Percentiles rank a stretch among this genome's conserved stretches.
Evolutionary conservation across 2,329 filamentous ascomycete species (phyloP).

Genomic region (Raffaelea ambrosiae): DNA sequence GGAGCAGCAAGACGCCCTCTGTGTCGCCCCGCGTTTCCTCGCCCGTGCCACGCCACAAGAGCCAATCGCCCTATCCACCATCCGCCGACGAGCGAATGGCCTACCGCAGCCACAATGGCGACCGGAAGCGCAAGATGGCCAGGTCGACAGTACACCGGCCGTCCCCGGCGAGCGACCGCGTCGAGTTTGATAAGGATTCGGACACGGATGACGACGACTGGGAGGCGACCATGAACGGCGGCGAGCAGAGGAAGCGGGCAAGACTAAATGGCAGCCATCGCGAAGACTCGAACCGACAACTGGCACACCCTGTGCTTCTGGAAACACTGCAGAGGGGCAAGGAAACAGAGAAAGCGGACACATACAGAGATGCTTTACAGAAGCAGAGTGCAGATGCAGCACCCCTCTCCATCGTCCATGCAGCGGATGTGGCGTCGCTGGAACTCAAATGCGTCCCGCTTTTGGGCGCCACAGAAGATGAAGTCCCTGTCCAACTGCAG

Average conservation of each 20-base stretch:
- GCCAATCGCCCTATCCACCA: conserved; percentile 25
- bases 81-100: conserved; percentile 20
- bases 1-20: conserved; percentile 21
- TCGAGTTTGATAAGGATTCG: conserved; percentile 40
- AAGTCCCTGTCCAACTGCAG: conserved; percentile 61
- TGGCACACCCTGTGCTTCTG: conserved; percentile 35
- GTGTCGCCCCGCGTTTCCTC: conserved; percentile 15
- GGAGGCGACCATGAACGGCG: conserved; percentile 33
- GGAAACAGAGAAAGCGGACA: conserved; percentile 17
- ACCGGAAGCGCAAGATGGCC: conserved; percentile 40
- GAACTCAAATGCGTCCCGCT: conserved; percentile 42
- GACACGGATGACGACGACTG: conserved; percentile 44
- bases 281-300: conserved; percentile 26
- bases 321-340: conserved; percentile 14
- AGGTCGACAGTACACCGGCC: conserved; percentile 20
- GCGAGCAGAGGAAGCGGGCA: conserved; percentile 37
- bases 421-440: conserved; percentile 45
- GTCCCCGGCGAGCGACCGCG: conserved; percentile 39
- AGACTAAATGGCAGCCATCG: conserved; percentile 3
- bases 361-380: conserved; percentile 29
- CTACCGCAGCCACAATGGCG: conserved; percentile 3
- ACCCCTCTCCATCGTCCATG: conserved; percentile 45
- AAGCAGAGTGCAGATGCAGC: conserved; percentile 13
- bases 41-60: conserved; percentile 11
- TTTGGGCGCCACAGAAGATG: conserved; percentile 39